Percentiles rank a stretch among this genome's conserved stretches.
Evolutionary conservation across 495 filamentous ascomycete species (phyloP).

Genomic region (Tuber magnatum): DNA sequence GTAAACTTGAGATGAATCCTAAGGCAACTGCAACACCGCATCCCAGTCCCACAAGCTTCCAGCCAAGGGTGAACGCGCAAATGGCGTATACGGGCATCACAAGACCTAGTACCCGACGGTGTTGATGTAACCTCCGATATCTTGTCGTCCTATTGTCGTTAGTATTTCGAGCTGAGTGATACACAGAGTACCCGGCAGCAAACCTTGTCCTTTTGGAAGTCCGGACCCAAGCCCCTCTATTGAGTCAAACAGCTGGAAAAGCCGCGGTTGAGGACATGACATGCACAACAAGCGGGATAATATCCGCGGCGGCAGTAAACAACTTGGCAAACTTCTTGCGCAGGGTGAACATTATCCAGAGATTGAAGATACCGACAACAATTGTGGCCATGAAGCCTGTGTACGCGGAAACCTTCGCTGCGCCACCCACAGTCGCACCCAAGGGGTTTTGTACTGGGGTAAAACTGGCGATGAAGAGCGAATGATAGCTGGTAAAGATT

Average conservation of each 20-base stretch:
- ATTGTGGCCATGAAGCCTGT: conserved; percentile 55
- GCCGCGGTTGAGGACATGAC: conserved; percentile 72
- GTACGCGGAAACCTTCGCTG: conserved; percentile 59
- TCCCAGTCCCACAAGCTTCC: conserved; percentile 74
- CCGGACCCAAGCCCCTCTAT: conserved; percentile 72
- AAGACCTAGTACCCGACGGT: conserved; percentile 75
- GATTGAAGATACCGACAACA: conserved; percentile 69
- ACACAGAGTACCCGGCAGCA: not conserved
- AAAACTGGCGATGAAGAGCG: conserved; percentile 54
- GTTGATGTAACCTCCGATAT: conserved; percentile 81
- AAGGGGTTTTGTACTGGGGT: conserved; percentile 61
- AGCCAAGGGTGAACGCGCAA: conserved; percentile 62
- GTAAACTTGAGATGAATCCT: conserved; percentile 42
- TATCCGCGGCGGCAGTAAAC: conserved; percentile 73
- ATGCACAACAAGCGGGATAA: conserved; percentile 63
- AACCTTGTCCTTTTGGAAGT: conserved; percentile 59
- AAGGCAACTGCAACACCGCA: conserved; percentile 67
- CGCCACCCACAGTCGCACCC: conserved; percentile 60
- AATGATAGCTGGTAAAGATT: conserved; percentile 58
- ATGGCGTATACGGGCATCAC: conserved; percentile 78
- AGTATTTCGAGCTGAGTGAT: not conserved
- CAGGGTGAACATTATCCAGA: conserved; percentile 56
- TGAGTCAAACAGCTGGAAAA: conserved; percentile 83
- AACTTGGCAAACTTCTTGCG: conserved; percentile 64
- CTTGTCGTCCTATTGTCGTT: conserved; percentile 59